phyloP scores from a whole-genome alignment of 2,329 filamentous ascomycete species.

The Penicillium brevicompactum region DNA sequence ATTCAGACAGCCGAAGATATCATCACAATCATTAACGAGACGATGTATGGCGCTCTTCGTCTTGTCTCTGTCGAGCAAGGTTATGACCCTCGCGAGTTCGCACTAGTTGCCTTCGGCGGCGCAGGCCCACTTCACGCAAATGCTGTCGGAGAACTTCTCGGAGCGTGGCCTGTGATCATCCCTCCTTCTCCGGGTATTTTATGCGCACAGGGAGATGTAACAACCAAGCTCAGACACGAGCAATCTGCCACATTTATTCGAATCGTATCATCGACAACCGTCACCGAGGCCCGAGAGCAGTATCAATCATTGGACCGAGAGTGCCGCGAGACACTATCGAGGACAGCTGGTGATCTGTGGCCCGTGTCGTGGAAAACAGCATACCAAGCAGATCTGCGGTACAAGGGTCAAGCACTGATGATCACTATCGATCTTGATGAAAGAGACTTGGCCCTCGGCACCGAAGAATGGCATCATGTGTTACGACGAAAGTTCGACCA shows the following conservation, averaged over 20 bases:
- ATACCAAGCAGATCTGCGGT: slow-evolving; percentile 52
- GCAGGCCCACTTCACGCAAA: slow-evolving; percentile 56
- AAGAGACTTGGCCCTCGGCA: slow-evolving; percentile 36
- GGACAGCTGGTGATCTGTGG: slow-evolving; percentile 34
- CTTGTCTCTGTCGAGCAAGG: slow-evolving; percentile 56
- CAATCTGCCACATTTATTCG: slow-evolving; percentile 51
- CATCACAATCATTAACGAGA: slow-evolving; percentile 54
- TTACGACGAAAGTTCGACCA: slow-evolving; percentile 45
- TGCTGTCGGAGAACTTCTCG: slow-evolving; percentile 52
- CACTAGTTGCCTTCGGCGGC: slow-evolving; percentile 54
- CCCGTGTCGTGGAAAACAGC: slow-evolving; percentile 33
- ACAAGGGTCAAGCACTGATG: slow-evolving; percentile 50
- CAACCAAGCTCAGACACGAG: slow-evolving; percentile 52
- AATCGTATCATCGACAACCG: slow-evolving; percentile 39
- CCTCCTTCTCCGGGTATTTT: slow-evolving; percentile 54
- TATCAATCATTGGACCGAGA: slow-evolving; percentile 41
- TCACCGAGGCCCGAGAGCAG: slow-evolving; percentile 35
- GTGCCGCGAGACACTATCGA: slow-evolving; percentile 43
- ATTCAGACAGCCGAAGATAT: slow-evolving; percentile 52
- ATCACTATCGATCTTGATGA: slow-evolving; percentile 39
- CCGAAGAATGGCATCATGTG: slow-evolving; percentile 30
- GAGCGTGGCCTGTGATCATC: slow-evolving; percentile 56
- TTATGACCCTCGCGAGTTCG: slow-evolving; percentile 54
- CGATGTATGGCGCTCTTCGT: slow-evolving; percentile 54
- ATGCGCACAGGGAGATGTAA: slow-evolving; percentile 54